Evolutionary conservation across 2,329 filamentous ascomycete genomes (phyloP), one percentile per base, ranked within the genome.

Genomic region (Didymella lethalis): DNA sequence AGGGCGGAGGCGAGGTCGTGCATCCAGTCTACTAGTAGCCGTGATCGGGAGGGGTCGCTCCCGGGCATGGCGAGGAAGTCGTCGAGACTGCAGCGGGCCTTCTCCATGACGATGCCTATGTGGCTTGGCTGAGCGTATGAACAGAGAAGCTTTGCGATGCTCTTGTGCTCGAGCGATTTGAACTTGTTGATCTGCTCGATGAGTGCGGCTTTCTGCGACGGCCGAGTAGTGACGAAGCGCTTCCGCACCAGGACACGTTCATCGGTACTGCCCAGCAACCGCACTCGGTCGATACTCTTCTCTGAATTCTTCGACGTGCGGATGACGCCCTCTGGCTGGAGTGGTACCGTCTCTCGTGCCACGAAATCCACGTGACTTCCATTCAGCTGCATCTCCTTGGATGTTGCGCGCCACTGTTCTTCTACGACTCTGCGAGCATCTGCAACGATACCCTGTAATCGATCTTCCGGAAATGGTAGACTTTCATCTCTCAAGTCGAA

Each of bases 381-480:
- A 29, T 71, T 78, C 53, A 75, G 57, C 1, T 74, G 69, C 29
- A 79, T 63, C 48, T 79, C 75, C 52, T 77, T 77, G 7, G 74
- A 71, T 4, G 77, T 76, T 23, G 76, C 77, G 31, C 75, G 73
- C 77, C 77, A 79, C 49, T 79, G 77, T 53, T 75, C 72, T 14
- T 75, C 71, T n/a, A 78, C 70, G 6, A 77, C 70, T 48, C 71
- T 74, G n/a, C 67, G 70, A 20, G 77, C 70, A 58, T 78, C 70
- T 26, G 70, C 66, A 16, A 77, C 77, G 36, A 79, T 78, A 5
- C 75, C 73, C 40, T 75, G 71, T 0, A 79, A 66, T 23, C 73
- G 70, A 6, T 73, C 74, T 53, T 78, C 77, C 1, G 70, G 62
- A 41, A 77, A 78, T 1, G 77, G 77, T 26, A 78, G 52, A 38